Evolutionary conservation across 495 filamentous ascomycete species (phyloP), one percentile per base, ranked within the genome.

Genomic region (Letharia lupina): DNA sequence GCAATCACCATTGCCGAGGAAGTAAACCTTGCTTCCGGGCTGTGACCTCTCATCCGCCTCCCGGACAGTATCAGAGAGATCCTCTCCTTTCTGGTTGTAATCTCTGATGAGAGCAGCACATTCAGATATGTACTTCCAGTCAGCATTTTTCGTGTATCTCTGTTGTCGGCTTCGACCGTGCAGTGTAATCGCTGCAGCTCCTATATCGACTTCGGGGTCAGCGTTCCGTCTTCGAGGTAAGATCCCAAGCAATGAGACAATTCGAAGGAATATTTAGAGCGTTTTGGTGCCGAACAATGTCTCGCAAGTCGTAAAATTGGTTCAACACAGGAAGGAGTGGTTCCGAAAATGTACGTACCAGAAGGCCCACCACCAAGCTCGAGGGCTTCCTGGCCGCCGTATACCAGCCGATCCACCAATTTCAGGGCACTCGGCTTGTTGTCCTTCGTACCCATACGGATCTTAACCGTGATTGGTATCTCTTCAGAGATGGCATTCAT

Each of bases 1-100:
- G 77, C 91, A 92, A 75, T 98, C 94, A 54, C 94, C 94, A 73
- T 98, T 98, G 68, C 95, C 94, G 59, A 98, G 77, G 79, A 98
- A 97, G 77, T 89, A 98, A 40, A 92, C 82, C 67, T 82, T 84
- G 58, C 81, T 40, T 11, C 78, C 75, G 16, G 89, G 84, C 66
- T 80, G 74, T 44, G 79, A 83, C 62, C 85, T 80, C 47, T 79
- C 82, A 68, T 98, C 94, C 0, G 89, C 80, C 70, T 91, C 90
- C 16, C 78, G 77, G 50, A 87, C 80, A 4, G 95, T 98, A 73
- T 98, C 94, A 5, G 83, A 79, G 15, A 87, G 68, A 1, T 74
- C 75, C 67, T 86, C 82, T 18, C 77, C 83, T 72, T 86, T 82
- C 54, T 83, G 75, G 69, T 91, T 90, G 70, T 93, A 82, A 2